phyloP scores from a whole-genome alignment of 2,329 filamentous ascomycete genomes.

The Immersiporthe knoxdaviesiana region DNA sequence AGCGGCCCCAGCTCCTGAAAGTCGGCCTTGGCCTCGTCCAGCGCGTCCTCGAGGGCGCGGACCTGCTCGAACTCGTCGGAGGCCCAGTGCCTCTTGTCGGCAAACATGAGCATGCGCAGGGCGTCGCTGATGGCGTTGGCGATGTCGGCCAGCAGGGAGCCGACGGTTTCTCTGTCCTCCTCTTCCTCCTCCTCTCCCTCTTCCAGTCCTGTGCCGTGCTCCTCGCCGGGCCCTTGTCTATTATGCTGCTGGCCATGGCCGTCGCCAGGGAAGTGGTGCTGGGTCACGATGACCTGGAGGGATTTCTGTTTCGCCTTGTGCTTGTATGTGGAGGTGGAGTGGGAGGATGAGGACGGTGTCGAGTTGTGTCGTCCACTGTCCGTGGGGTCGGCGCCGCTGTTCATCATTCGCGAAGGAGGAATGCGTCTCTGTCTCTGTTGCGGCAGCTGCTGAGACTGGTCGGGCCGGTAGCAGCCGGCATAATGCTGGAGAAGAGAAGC shows the following conservation, averaged over 20 bases:
- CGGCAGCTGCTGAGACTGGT: slow-evolving; percentile 17
- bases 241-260: background rate
- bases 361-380: slow-evolving; percentile 5
- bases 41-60: slow-evolving; percentile 55
- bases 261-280: background rate
- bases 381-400: slow-evolving; percentile 21
- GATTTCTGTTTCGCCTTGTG: slow-evolving; percentile 2
- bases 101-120: slow-evolving; percentile 57
- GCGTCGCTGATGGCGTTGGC: slow-evolving; percentile 57
- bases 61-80: slow-evolving; percentile 63
- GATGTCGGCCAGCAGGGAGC: slow-evolving; percentile 61
- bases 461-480: slow-evolving; percentile 28
- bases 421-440: slow-evolving; percentile 9
- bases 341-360: background rate
- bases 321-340: background rate
- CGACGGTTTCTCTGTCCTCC: slow-evolving; percentile 51
- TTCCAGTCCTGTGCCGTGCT: background rate
- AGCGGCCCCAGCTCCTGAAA: slow-evolving; percentile 61
- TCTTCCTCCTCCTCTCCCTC: background rate
- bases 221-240: background rate
- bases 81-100: slow-evolving; percentile 63
- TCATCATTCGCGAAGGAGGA: slow-evolving; percentile 27
- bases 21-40: slow-evolving; percentile 63
- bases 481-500: slow-evolving; percentile 20
- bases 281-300: slow-evolving; percentile 11